Evolutionary conservation across 2,329 filamentous ascomycete genomes (phyloP).

Genomic region (Pestalotiopsis fici): DNA sequence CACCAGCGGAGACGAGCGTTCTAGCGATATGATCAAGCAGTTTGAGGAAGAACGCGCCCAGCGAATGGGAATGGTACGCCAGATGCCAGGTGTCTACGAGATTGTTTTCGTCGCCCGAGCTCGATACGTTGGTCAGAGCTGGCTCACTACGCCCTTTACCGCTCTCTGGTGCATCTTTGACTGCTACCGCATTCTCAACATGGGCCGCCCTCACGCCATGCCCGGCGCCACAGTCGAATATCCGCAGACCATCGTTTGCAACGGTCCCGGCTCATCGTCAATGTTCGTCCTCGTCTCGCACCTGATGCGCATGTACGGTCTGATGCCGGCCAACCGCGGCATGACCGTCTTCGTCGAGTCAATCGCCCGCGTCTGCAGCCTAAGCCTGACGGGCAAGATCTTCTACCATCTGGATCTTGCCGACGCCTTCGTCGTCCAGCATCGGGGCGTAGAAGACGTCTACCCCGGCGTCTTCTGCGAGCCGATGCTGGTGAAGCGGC

Average conservation of each 20-base stretch:
- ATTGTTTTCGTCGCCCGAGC: slow-evolving; percentile 74
- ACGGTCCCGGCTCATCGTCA: slow-evolving; percentile 86
- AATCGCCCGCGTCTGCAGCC: slow-evolving; percentile 79
- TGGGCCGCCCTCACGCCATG: slow-evolving; percentile 13
- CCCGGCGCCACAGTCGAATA: slow-evolving; percentile 35
- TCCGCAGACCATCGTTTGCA: slow-evolving; percentile 79
- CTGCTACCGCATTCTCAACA: neutral
- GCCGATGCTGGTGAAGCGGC: neutral
- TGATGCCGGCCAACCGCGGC: slow-evolving; percentile 56
- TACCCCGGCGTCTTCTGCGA: slow-evolving; percentile 5
- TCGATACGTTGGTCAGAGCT: slow-evolving; percentile 78
- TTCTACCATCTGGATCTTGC: slow-evolving; percentile 65
- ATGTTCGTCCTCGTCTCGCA: slow-evolving; percentile 62
- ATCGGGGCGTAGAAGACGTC: slow-evolving; percentile 60
- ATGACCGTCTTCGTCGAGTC: slow-evolving; percentile 87
- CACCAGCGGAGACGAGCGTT: slow-evolving; percentile 75
- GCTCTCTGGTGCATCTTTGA: slow-evolving; percentile 31
- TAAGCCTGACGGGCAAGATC: slow-evolving; percentile 84
- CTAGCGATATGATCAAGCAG: slow-evolving; percentile 66
- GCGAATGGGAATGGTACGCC: slow-evolving; percentile 15
- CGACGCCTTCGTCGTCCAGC: slow-evolving; percentile 83
- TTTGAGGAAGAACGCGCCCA: slow-evolving; percentile 34
- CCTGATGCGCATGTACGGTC: slow-evolving; percentile 44
- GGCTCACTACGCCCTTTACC: slow-evolving; percentile 71
- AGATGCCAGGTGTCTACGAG: slow-evolving; percentile 54